phyloP scores from a whole-genome alignment of 108 stramenopile species.

The Cylindrotheca closterium region DNA sequence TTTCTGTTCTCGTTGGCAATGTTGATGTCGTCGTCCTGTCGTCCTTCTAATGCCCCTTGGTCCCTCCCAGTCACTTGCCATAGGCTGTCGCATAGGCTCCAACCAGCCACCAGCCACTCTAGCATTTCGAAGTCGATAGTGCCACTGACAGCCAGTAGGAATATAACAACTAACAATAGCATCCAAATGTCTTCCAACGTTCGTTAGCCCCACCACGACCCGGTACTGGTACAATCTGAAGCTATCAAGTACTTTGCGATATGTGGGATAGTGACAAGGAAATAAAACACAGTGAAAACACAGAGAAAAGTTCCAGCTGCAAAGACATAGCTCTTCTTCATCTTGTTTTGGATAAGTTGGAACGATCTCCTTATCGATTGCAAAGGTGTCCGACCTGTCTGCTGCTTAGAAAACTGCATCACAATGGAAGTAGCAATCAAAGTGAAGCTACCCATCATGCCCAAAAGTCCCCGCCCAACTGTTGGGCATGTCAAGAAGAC shows the following conservation, averaged over 20 bases:
- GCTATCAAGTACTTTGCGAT: not conserved
- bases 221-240: not conserved
- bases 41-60: too few species aligned
- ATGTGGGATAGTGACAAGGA: conserved; percentile 4
- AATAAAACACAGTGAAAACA: not conserved
- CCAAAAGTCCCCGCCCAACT: conserved; percentile 1
- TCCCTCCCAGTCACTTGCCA: too few species aligned
- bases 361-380: not conserved
- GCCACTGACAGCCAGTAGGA: not conserved
- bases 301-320: not conserved
- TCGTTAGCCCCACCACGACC: too few species aligned
- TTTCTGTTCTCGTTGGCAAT: too few species aligned
- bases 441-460: not conserved
- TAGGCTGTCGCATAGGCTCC: too few species aligned
- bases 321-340: not conserved
- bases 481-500: conserved; percentile 5
- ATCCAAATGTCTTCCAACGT: too few species aligned
- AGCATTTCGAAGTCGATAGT: not conserved
- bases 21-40: too few species aligned
- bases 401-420: not conserved
- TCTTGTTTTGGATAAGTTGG: not conserved
- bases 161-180: not conserved
- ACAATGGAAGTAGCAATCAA: not conserved
- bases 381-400: not conserved
- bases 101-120: too few species aligned